Evolutionary conservation across 768 basidiomycete species (phyloP).

Genomic region (Agaricus sinodeliciosus): DNA sequence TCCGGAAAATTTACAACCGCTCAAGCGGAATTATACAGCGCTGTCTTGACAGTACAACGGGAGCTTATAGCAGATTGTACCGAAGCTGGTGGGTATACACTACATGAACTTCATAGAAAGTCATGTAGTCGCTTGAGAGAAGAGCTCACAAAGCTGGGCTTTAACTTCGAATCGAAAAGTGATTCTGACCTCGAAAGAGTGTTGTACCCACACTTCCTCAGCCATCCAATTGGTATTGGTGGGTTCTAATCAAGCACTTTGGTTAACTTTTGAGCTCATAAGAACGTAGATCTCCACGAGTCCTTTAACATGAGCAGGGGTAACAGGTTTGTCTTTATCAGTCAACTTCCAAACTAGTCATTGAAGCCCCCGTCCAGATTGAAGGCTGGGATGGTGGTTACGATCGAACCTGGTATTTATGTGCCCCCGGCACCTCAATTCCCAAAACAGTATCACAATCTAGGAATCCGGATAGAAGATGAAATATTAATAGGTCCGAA

Average conservation of each 20-base stretch:
- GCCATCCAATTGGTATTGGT: conserved; percentile 92
- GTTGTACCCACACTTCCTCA: conserved; percentile 89
- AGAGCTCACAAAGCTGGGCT: conserved; percentile 77
- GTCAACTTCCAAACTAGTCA: not conserved
- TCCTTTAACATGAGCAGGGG: conserved; percentile 55
- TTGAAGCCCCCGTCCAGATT: conserved; percentile 36
- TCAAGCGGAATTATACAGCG: conserved; percentile 82
- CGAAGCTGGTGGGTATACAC: conserved; percentile 44
- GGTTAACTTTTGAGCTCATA: conserved; percentile 3
- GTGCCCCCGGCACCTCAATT: conserved; percentile 76
- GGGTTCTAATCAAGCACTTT: conserved; percentile 16
- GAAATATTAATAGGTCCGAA: conserved; percentile 65
- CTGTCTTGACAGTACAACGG: conserved; percentile 69
- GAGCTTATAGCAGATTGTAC: conserved; percentile 55
- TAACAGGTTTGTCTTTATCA: conserved; percentile 23
- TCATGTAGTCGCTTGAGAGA: conserved; percentile 59
- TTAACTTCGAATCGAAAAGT: conserved; percentile 30
- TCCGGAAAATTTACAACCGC: conserved; percentile 73
- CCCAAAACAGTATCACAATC: conserved; percentile 84
- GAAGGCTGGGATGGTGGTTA: conserved; percentile 84
- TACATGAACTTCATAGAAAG: conserved; percentile 72
- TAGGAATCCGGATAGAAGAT: conserved; percentile 92
- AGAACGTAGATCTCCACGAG: conserved; percentile 76
- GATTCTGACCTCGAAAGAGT: conserved; percentile 59
- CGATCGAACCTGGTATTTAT: conserved; percentile 89